Base-by-base conservation (phyloP, 495 filamentous ascomycete species). In the Trichocladium uniseriatum region DNA sequence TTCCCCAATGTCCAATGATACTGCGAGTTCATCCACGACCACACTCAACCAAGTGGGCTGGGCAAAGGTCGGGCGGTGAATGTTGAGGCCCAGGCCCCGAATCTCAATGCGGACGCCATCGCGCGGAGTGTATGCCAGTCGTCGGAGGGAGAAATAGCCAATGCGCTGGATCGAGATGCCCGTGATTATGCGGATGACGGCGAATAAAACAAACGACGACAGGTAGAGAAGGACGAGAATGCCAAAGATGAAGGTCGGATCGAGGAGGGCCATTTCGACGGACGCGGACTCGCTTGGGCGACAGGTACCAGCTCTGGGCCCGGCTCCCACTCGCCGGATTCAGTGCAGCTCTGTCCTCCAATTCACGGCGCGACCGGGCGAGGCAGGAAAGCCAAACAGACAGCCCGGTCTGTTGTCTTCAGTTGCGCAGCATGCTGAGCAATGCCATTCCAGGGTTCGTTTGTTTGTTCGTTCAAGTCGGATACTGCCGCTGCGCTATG, bases 1-100 rank as follows among this genome's bases (percentile, higher is more conserved):
- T 28, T 75, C 71, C 41, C 78, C 75, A 41, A 87, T 67, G 64
- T 97, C 87, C 20, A 96, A 61, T 0, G 86, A 89, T n/a, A 97
- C 73, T 38, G 78, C 84, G 31, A 95, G 67, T 52, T 95, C 90
- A 48, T 80, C 83, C 42, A 97, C 68, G 19, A 89, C 85, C 31
- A 99, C 73, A 58, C 88, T 95, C 52, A 96, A 69, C 92, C 92
- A 99, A 66, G 94, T 96, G 41, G 92, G 90, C 63, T 96, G 89
- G 16, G 89, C 86, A 64, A 97, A 97, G 14, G 92, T 95, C 7
- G 92, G 91, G 8, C 89, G 81, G 66, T 97, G 92, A 53, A 96
- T 58, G 34, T 86, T 82, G 41, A 97, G 73, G 19, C 92, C 89
- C 34, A 97, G 71, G 36, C 89, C 88, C 32, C 92, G 82, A 36